A percentile compares a stretch with the other conserved stretches of the same genome.
Conservation (phyloP, 208 protist species). For the Acanthamoeba triangularis region DNA sequence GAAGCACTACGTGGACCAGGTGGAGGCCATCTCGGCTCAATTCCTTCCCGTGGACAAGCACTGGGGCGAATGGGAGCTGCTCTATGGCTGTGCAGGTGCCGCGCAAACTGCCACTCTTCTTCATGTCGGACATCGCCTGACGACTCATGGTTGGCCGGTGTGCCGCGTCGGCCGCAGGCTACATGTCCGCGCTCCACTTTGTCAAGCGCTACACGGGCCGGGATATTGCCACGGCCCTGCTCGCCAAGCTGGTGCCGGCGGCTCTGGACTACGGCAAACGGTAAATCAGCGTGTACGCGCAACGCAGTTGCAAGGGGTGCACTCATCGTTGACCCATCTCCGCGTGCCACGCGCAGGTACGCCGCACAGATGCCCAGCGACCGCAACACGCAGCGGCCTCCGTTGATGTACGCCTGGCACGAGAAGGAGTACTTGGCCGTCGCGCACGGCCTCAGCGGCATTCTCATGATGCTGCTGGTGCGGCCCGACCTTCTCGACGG, state of each 20-base stretch:
- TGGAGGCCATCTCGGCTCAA: background rate
- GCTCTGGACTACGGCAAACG: background rate
- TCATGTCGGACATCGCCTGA: too few relatives aligned
- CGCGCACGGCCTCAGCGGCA: constrained; percentile 70
- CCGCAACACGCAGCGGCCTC: background rate
- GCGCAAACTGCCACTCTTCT: too few relatives aligned
- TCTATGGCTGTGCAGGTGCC: background rate
- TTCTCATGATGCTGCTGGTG: constrained; percentile 14
- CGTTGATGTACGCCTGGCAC: constrained; percentile 79
- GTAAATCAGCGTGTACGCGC: background rate
- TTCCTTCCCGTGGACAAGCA: background rate
- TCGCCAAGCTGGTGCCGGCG: background rate
- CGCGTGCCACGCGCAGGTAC: background rate
- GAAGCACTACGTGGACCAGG: background rate
- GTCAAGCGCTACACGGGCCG: background rate
- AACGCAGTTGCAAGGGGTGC: background rate
- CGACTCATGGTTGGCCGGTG: too few relatives aligned
- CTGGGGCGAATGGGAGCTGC: constrained; percentile 56
- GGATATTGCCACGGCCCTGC: background rate
- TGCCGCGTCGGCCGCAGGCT: background rate
- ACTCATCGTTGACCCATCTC: background rate
- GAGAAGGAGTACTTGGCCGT: constrained; percentile 67
- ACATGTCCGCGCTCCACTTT: constrained; percentile 61
- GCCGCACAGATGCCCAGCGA: background rate
- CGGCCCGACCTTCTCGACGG: background rate